Evolutionary conservation across 2,329 filamentous ascomycete genomes (phyloP).

Genomic region (Colletotrichum sidae): DNA sequence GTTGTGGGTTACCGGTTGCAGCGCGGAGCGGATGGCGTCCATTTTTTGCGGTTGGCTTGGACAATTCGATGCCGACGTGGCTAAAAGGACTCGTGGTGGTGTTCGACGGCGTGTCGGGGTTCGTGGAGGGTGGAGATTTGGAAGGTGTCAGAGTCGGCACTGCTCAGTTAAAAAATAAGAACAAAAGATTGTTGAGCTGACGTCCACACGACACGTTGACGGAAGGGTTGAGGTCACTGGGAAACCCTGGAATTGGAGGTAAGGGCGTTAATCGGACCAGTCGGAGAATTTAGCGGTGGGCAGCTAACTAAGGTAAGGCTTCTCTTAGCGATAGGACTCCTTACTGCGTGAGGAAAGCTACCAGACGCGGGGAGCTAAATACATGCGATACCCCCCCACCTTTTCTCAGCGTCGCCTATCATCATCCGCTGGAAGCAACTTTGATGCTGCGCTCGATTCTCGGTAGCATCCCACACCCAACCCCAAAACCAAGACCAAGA

Average conservation of each 20-base stretch:
- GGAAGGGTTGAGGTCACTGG: constrained; percentile 37
- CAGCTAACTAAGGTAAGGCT: constrained; percentile 4
- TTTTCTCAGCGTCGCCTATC: too few relatives aligned
- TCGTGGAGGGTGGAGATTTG: background rate
- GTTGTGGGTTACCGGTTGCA: constrained; percentile 77
- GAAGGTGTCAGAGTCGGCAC: background rate
- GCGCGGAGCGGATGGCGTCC: constrained; percentile 70
- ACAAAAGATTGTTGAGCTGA: constrained; percentile 30
- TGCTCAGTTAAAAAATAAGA: background rate
- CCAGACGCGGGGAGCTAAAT: too few relatives aligned
- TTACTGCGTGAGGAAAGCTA: background rate
- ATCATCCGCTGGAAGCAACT: too few relatives aligned
- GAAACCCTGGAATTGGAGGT: constrained; percentile 32
- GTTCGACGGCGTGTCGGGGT: background rate
- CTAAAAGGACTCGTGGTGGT: background rate
- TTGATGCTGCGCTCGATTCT: too few relatives aligned
- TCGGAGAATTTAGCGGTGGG: constrained; percentile 31
- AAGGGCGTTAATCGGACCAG: constrained; percentile 18
- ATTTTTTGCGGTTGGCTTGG: constrained; percentile 51
- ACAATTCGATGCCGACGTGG: constrained; percentile 10
- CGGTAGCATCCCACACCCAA: too few relatives aligned
- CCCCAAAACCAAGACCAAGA: too few relatives aligned
- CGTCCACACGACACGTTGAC: constrained; percentile 34
- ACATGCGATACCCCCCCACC: too few relatives aligned
- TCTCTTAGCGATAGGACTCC: too few relatives aligned